Base-by-base conservation (phyloP, 768 basidiomycete species). In the Mycena metata region DNA sequence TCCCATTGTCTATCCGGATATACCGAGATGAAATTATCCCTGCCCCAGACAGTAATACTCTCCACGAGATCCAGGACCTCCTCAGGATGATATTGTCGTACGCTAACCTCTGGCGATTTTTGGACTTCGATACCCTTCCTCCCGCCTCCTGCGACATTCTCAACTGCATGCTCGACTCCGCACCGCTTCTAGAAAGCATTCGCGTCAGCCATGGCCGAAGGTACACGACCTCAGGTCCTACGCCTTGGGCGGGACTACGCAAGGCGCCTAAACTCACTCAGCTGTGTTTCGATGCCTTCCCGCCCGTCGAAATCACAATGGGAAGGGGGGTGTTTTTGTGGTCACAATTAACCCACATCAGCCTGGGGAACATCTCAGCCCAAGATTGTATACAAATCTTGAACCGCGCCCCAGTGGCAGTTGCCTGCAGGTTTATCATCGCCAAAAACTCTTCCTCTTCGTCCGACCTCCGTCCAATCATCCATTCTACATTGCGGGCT, bases 311-410 rank as follows among this genome's bases (percentile, higher is more conserved):
- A n/a, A 47, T 64, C 11, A 11, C 16, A 5, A 33, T 9, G 2
- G 36, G 11, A 8, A 21, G 46, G 23, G 41, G 56, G 57, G 11
- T 13, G 15, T 64, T 64, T 19, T 36, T 55, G 2, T 64, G 63
- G 55, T 49, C 55, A 2, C 63, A 57, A 50, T 57, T 64, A 19
- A 64, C 54, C 6, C 56, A 64, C 47, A 57, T 64, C 21, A 24
- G 49, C 30, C 23, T 58, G 45, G 46, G 46, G 8, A 36, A 42
- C 24, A 47, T 43, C 36, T 47, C 56, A 6, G 16, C n/a, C 3
- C 13, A 33, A 8, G 63, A 57, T 39, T 64, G 54, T n/a, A 19
- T 57, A 2, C 43, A 56, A 4, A 57, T 64, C 23, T 17, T 64
- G 17, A 21, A 11, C 19, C 23, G 42, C n/a, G 63, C 55, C 5